Conservation (phyloP, 2,329 filamentous ascomycete genomes). For the Cladophialophora carrionii region DNA sequence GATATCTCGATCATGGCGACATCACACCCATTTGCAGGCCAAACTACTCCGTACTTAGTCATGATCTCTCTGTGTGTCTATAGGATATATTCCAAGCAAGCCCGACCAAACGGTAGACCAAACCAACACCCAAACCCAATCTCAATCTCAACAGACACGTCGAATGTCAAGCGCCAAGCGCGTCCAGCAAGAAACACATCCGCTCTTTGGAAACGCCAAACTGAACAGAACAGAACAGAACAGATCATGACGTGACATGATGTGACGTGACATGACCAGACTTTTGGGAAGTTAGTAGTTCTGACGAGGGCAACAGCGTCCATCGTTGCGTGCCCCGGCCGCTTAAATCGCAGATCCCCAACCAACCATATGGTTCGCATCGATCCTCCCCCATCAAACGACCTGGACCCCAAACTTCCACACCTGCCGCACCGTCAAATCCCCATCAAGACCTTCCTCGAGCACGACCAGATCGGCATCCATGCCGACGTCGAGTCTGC, state of each 20-base stretch:
- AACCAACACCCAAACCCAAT: neutral
- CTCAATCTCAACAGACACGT: neutral
- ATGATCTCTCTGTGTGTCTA: neutral
- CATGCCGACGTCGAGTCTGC: constrained; percentile 63
- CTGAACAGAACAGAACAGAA: neutral
- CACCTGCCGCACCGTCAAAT: constrained; percentile 70
- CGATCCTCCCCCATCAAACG: constrained; percentile 17
- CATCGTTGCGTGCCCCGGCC: no score
- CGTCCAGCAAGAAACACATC: neutral
- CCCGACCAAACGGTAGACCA: neutral
- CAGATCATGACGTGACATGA: neutral
- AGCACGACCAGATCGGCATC: constrained; percentile 73
- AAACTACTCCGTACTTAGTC: neutral
- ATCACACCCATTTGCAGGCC: neutral
- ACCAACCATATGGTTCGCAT: neutral
- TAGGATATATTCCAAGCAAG: neutral
- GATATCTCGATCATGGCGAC: neutral
- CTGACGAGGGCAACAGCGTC: neutral
- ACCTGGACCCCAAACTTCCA: constrained; percentile 70
- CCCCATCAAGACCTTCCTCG: constrained; percentile 53
- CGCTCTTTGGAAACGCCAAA: neutral
- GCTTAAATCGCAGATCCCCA: neutral
- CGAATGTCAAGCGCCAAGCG: neutral
- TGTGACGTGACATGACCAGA: neutral
- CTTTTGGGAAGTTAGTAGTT: neutral